Evolutionary conservation across 208 protist species (phyloP).

Genomic region (Leishmania braziliensis): DNA sequence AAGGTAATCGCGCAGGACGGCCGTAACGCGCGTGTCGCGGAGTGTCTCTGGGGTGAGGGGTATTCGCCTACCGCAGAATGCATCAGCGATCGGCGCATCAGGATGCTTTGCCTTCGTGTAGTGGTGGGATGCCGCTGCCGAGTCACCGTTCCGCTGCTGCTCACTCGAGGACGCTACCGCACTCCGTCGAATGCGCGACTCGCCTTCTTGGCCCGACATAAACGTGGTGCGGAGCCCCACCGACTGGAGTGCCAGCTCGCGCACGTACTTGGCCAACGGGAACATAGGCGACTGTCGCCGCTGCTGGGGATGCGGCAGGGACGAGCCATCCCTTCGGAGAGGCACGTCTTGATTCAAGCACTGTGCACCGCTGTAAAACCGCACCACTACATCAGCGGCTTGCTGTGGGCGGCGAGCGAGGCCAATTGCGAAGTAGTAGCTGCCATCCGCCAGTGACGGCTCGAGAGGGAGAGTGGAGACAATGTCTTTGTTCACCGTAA

Average conservation of each 20-base stretch:
- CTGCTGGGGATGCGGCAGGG: neutral
- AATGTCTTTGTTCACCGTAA: conserved; percentile 64
- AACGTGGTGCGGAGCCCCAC: conserved; percentile 12
- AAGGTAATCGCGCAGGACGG: conserved; percentile 60
- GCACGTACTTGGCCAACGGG: conserved; percentile 19
- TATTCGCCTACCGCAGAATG: neutral
- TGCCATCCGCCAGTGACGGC: conserved; percentile 16
- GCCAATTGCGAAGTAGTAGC: conserved; percentile 68
- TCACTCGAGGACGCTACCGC: neutral
- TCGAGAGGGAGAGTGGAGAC: conserved; percentile 29
- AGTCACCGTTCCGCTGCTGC: neutral
- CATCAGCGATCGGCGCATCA: neutral
- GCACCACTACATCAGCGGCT: conserved; percentile 39
- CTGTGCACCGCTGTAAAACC: conserved; percentile 44
- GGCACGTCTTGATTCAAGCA: neutral
- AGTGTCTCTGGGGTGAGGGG: conserved; percentile 18
- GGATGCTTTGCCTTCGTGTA: neutral
- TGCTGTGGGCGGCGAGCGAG: conserved; percentile 45
- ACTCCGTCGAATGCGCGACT: conserved; percentile 8
- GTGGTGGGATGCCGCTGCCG: neutral
- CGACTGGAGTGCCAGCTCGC: conserved; percentile 13
- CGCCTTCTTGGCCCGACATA: conserved; percentile 8
- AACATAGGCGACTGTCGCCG: conserved; percentile 8
- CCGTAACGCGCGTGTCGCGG: conserved; percentile 41
- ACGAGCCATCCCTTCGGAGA: neutral